phyloP scores from a whole-genome alignment of 257 asterid species.

The Nicotiana benthamiana region DNA sequence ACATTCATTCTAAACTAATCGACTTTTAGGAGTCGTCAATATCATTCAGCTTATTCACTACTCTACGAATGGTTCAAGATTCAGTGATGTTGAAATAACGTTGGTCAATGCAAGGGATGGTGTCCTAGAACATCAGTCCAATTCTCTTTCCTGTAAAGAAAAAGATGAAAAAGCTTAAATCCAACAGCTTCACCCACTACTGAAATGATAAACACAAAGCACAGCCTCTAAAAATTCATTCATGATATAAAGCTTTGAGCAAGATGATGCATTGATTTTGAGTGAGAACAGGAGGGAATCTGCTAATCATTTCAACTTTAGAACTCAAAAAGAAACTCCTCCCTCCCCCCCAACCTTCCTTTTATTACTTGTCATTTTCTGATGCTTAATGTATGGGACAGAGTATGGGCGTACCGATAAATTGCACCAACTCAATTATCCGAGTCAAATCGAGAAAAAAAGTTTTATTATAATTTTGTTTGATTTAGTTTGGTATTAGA shows the following conservation, averaged over 20 bases:
- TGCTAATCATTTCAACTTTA: slow-evolving; percentile 21
- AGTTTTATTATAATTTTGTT: too few relatives aligned
- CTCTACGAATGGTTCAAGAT: slow-evolving; percentile 8
- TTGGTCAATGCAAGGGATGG: slow-evolving; percentile 11
- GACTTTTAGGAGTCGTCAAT: neutral
- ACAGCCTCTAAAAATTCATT: slow-evolving; percentile 4
- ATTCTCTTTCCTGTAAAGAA: neutral
- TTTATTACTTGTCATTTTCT: slow-evolving; percentile 4
- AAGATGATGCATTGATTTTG: slow-evolving; percentile 5
- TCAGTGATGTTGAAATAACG: slow-evolving; percentile 1
- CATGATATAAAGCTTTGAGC: neutral
- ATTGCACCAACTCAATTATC: too few relatives aligned
- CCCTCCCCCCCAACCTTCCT: neutral
- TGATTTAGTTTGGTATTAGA: too few relatives aligned
- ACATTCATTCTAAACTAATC: neutral
- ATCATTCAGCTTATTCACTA: neutral
- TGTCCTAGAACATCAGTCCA: neutral
- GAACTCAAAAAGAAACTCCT: slow-evolving; percentile 3
- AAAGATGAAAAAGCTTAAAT: neutral
- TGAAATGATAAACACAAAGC: slow-evolving; percentile 16
- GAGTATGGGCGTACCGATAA: neutral
- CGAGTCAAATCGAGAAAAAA: too few relatives aligned
- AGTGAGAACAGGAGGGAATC: slow-evolving; percentile 5
- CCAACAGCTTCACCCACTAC: slow-evolving; percentile 20
- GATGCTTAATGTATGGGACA: neutral